Percentiles rank a stretch among this genome's conserved stretches.
phyloP scores from a whole-genome alignment of 305 asterid genomes.

The Caryopteris hybrid region DNA sequence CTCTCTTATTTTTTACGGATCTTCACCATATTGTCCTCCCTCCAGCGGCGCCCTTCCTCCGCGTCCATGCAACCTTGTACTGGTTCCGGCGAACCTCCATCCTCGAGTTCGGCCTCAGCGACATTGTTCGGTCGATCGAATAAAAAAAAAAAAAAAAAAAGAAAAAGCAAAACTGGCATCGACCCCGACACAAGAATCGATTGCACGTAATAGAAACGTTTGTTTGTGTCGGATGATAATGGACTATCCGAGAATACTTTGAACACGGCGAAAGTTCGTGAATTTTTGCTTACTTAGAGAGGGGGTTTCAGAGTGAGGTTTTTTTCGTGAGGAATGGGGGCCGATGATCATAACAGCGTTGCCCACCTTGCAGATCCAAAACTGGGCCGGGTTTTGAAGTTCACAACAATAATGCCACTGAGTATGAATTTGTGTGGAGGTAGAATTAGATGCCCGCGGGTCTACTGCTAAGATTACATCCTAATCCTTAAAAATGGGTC shows the following conservation, averaged over 20 bases:
- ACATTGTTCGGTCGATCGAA: conserved; percentile 27
- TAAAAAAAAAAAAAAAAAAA: not conserved
- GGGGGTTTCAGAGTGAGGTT: not conserved
- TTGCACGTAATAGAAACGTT: not conserved
- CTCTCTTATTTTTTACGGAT: conserved; percentile 70
- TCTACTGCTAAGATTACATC: no score
- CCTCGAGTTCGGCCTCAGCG: conserved; percentile 42
- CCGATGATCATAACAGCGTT: conserved; percentile 15
- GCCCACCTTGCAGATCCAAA: not conserved
- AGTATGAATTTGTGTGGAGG: not conserved
- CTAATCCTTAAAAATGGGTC: not conserved
- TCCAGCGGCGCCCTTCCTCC: conserved; percentile 75
- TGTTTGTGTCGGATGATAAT: not conserved
- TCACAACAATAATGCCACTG: conserved; percentile 27
- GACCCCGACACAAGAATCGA: not conserved
- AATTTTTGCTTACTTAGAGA: not conserved
- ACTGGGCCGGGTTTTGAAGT: not conserved
- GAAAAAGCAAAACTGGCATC: not conserved
- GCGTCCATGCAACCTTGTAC: conserved; percentile 83
- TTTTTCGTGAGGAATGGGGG: conserved; percentile 9
- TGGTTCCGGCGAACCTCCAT: conserved; percentile 54
- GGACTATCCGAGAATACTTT: not conserved
- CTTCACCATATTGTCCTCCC: conserved; percentile 82
- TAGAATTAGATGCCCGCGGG: no score
- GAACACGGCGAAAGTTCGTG: not conserved